Base-by-base conservation (phyloP, 768 basidiomycete genomes). In the Tricholoma furcatifolium region DNA sequence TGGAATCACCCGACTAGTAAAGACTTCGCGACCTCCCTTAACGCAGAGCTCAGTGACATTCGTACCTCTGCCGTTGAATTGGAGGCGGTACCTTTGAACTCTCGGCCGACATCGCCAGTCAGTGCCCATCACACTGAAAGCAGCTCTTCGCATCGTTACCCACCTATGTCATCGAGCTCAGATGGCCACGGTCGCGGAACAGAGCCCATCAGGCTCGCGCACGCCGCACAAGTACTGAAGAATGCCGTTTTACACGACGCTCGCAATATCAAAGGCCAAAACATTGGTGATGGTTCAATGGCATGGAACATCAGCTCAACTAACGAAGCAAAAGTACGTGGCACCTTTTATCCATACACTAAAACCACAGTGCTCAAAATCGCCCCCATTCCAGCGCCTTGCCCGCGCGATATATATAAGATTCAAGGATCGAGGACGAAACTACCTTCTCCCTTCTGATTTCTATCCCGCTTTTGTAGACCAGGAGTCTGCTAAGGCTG, bases 201-300 rank as follows among this genome's bases (percentile, higher is more conserved):
- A 23, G 76, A 75, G 11, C 71, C 73, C 15, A 76, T 76, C 9
- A 77, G 77, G 1, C 63, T 83, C 15, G 67, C 77, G 17, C 73
- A 77, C 32, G 87, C 86, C 9, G 88, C 84, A 1, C 86, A 80
- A 63, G 81, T 74, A 9, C 56, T 90, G 36, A 88, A 83, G 68
- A 77, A 77, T n/a, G 85, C 84, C 1, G 75, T 89, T 6, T 66
- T 90, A 38, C 88, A 90, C 60, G 88, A 91, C 67, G 88, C 88
- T 24, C 78, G 88, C 14, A 87, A 88, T 60, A 73, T 91, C 53
- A 72, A 68, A 47, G 83, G 85, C 10, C 72, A 72, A 15, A 74
- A 73, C 23, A 71, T 75, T 32, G 73, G 70, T 20, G 65, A 68
- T 9, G 74, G 62, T 14, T 73, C 71, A 40, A 62, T 84, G 51